These are phyloP conservation scores for Dimocarpus longan DNA, from an alignment of 345 rosid species.

Conservation along the genomic window DNA sequence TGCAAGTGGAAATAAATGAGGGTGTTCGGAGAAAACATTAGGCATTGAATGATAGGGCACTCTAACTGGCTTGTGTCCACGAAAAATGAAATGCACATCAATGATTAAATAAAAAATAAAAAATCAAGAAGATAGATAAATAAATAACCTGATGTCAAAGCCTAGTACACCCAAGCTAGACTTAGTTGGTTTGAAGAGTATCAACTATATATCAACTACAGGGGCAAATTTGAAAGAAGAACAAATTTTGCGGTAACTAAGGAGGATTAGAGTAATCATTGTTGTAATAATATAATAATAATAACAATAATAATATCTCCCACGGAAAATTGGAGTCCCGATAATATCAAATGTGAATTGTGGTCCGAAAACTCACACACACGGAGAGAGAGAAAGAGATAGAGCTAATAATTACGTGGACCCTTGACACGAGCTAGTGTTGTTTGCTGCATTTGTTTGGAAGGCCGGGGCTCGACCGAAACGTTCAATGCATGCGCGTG, in stretches of 20 bases:
- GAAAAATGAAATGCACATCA: neutral
- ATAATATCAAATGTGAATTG: neutral
- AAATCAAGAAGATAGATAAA: neutral
- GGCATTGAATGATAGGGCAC: neutral
- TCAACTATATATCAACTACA: neutral
- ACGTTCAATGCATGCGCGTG: neutral
- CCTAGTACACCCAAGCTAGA: neutral
- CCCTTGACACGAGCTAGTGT: neutral
- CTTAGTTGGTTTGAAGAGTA: neutral
- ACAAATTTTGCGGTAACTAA: too few species aligned
- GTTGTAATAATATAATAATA: too few species aligned
- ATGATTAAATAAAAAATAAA: neutral
- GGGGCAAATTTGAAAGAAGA: neutral
- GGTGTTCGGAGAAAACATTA: neutral
- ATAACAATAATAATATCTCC: too few species aligned
- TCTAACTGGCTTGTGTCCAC: neutral
- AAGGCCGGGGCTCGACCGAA: neutral
- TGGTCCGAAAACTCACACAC: neutral
- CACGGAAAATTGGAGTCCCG: neutral
- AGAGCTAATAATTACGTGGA: constrained; percentile 1
- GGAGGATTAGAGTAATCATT: neutral
- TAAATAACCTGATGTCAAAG: too few species aligned
- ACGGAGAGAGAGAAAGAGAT: neutral
- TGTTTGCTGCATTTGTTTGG: neutral
- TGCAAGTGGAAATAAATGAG: neutral